These are phyloP conservation scores for Cryphonectria nitschkei DNA, from an alignment of 2,329 filamentous ascomycete species.

Conservation along the genomic window DNA sequence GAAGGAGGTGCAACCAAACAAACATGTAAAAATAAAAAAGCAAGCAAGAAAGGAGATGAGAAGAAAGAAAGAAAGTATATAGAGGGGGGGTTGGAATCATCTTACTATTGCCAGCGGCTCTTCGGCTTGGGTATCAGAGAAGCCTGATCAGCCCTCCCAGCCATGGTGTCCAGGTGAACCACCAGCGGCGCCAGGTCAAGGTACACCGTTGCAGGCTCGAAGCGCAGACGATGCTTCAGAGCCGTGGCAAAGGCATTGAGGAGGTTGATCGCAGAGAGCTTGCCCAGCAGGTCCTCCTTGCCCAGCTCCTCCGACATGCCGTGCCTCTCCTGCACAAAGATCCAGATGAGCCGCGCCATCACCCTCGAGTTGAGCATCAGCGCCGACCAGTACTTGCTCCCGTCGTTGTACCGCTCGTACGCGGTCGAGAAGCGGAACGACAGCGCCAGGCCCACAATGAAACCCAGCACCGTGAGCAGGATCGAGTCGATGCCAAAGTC, in stretches of 20 bases:
- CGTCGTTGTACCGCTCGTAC: conserved; percentile 73
- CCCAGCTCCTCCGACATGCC: conserved; percentile 4
- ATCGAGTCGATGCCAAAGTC: conserved; percentile 58
- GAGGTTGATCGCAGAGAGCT: conserved; percentile 62
- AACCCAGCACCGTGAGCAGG: conserved; percentile 77
- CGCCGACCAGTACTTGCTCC: conserved; percentile 60
- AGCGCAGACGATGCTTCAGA: conserved; percentile 81
- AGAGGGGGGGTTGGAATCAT: neutral
- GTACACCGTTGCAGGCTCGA: conserved; percentile 80
- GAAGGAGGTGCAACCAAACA: neutral
- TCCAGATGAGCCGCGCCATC: conserved; percentile 7
- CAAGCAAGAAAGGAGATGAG: neutral
- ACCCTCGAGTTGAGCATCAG: conserved; percentile 24
- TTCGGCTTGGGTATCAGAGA: conserved; percentile 43
- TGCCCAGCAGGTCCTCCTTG: conserved; percentile 18
- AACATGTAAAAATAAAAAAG: too few species aligned
- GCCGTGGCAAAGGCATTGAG: conserved; percentile 77
- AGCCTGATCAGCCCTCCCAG: conserved; percentile 55
- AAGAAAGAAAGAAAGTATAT: neutral
- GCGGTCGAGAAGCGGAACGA: conserved; percentile 78
- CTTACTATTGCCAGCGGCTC: conserved; percentile 33
- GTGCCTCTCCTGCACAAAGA: conserved; percentile 13
- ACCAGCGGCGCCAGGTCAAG: conserved; percentile 72
- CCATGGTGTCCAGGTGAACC: conserved; percentile 75
- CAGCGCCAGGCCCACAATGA: conserved; percentile 78